Base-by-base conservation (phyloP, 129 eudicot species). In the Kitagawia praeruptora region DNA sequence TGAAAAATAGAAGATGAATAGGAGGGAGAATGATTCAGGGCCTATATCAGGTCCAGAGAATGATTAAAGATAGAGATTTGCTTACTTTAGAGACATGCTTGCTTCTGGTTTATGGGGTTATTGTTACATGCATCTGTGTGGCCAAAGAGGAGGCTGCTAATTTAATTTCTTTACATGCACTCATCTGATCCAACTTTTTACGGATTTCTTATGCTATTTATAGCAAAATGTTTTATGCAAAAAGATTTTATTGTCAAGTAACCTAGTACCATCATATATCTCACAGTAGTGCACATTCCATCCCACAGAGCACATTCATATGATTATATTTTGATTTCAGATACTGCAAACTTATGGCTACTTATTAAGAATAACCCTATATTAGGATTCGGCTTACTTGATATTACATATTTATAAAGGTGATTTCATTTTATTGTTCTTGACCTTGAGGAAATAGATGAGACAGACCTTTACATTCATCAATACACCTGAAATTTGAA, bases 51-150 rank as follows among this genome's bases (percentile, higher is more conserved):
- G 31, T 41, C 75, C 45, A 70, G 41, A 70, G 49, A 37, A 41
- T 48, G 13, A 23, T 41, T 51, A 40, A 70, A 23, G 46, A 64
- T 34, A 21, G 14, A 56, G 61, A 53, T 53, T 25, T 61, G 37
- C 34, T 61, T 61, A 27, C 31, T 61, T 78, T 61, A 41, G 53
- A 64, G 63, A 66, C 73, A 75, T 44, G 79, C 40, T 61, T 76
- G 79, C 31, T 61, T 75, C 78, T 80, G 53, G 74, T 82, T 85
- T 71, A 80, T 83, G 86, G 23, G 15, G 56, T 25, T n/a, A 54
- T 75, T 49, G 64, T 61, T 72, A 74, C 21, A 69, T 31, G 40
- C 76, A 83, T 78, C 15, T 80, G 76, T 67, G 78, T 78, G 84
- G 89, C 48, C 70, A 80, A 58, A 49, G 54, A 41, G 78, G 42